Conservation (phyloP, 805 yeast species). For the Kodamaea kaohsiungensis region DNA sequence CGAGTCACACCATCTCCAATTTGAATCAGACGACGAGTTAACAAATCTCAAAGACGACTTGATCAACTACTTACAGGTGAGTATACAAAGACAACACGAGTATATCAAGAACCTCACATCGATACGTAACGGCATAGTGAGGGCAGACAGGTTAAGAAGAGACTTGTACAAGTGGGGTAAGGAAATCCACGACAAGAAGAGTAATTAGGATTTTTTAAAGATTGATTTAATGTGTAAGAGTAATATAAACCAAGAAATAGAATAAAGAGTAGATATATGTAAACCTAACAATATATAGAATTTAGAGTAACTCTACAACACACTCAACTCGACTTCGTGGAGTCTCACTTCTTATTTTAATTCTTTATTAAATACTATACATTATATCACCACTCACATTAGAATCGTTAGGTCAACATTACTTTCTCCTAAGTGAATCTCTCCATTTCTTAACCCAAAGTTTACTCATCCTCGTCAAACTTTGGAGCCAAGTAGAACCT, state of each 20-base stretch:
- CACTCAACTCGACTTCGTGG: too few species aligned
- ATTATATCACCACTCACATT: neutral
- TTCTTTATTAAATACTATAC: neutral
- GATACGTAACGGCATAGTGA: constrained; percentile 71
- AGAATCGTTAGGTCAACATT: neutral
- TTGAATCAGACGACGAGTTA: constrained; percentile 26
- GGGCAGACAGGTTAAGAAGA: constrained; percentile 74
- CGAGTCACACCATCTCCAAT: constrained; percentile 27
- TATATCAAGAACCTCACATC: constrained; percentile 76
- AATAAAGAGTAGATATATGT: too few species aligned
- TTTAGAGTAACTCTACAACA: too few species aligned
- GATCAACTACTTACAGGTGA: constrained; percentile 43
- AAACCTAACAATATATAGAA: too few species aligned
- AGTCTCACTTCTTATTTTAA: too few species aligned
- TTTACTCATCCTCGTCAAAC: constrained; percentile 84
- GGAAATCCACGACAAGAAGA: constrained; percentile 63
- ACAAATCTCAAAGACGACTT: constrained; percentile 63
- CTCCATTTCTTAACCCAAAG: constrained; percentile 2
- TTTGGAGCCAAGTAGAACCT: constrained; percentile 97
- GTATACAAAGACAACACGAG: constrained; percentile 64
- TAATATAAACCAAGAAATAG: neutral
- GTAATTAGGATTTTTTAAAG: neutral
- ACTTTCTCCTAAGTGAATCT: too few species aligned
- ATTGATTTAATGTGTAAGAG: neutral
- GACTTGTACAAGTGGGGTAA: constrained; percentile 80